phyloP scores from a whole-genome alignment of 176 grass and related monocot genomes.

The Avena eriantha region DNA sequence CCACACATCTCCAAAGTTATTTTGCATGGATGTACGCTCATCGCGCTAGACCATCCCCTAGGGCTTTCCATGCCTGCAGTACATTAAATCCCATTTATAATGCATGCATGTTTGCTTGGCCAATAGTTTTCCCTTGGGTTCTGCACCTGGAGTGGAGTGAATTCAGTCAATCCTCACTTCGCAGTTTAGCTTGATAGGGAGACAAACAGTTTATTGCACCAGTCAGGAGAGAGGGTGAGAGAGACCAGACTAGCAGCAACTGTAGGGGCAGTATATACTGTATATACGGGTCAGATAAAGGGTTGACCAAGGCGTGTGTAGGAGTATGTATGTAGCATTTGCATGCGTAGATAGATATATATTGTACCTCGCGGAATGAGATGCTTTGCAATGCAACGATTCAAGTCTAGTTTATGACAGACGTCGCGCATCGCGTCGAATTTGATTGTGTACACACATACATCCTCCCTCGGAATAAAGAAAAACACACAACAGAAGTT shows the following conservation, averaged over 20 bases:
- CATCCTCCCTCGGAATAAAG: too few species aligned
- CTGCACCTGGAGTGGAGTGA: conserved; percentile 16
- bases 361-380: background rate
- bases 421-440: background rate
- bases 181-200: conserved; percentile 17
- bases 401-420: background rate
- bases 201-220: conserved; percentile 29
- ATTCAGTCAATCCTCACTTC: conserved; percentile 28
- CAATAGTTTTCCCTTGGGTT: conserved; percentile 30
- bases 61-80: conserved; percentile 14
- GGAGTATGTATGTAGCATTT: background rate
- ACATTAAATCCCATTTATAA: conserved; percentile 23
- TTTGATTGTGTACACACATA: too few species aligned
- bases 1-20: too few species aligned
- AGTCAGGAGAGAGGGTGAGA: background rate
- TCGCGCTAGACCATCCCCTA: background rate
- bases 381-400: background rate
- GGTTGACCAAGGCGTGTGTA: background rate
- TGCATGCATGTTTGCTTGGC: conserved; percentile 22
- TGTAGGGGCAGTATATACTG: background rate
- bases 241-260: background rate
- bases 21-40: background rate
- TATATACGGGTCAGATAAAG: background rate
- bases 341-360: background rate
- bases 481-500: too few species aligned